phyloP scores from a whole-genome alignment of 805 yeast genomes.

The Komagataella mondaviorum region DNA sequence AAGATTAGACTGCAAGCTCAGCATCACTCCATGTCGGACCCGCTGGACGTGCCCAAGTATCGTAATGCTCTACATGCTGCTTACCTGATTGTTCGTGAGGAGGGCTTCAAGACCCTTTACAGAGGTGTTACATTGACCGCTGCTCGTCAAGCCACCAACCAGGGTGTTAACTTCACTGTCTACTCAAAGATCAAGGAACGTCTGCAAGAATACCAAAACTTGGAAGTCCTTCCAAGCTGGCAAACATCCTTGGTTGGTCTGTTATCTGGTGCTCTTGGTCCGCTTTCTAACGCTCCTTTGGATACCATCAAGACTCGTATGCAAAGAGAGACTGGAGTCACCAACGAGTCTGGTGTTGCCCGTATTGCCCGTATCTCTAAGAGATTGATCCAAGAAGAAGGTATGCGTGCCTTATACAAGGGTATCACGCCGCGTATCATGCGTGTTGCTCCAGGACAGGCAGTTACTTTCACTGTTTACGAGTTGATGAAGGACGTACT shows the following conservation, averaged over 20 bases:
- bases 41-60: constrained; percentile 70
- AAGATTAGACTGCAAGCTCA: constrained; percentile 95
- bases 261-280: constrained; percentile 93
- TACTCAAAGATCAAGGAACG: constrained; percentile 72
- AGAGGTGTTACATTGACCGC: constrained; percentile 94
- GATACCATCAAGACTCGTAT: constrained; percentile 95
- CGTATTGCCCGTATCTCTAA: constrained; percentile 72
- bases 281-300: constrained; percentile 92
- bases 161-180: constrained; percentile 95
- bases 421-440: constrained; percentile 98
- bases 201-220: constrained; percentile 47
- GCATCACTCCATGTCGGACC: constrained; percentile 79
- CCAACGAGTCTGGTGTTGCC: constrained; percentile 52
- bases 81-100: constrained; percentile 73
- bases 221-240: constrained; percentile 69
- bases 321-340: constrained; percentile 72
- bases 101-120: constrained; percentile 79
- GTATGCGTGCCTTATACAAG: constrained; percentile 77
- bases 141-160: constrained; percentile 95
- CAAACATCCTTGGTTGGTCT: constrained; percentile 89
- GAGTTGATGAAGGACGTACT: constrained; percentile 70
- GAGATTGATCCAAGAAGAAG: constrained; percentile 80
- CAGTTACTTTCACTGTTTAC: constrained; percentile 94
- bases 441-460: constrained; percentile 99
- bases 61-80: constrained; percentile 89